phyloP scores from a whole-genome alignment of 495 filamentous ascomycete genomes.

The Talaromyces stipitatus region DNA sequence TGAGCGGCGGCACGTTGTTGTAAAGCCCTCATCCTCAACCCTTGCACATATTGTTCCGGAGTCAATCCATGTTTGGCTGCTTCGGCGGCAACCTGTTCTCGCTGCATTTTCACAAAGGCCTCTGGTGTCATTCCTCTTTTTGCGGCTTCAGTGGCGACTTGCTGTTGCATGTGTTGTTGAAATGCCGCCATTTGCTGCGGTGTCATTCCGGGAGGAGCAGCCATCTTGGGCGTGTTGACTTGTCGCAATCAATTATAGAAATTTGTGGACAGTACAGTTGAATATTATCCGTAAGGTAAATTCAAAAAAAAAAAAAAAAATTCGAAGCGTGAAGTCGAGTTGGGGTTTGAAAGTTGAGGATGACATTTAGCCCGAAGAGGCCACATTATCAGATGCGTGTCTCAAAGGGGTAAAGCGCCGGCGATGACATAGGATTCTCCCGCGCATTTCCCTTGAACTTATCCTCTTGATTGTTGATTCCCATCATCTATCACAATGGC shows the following conservation, averaged over 20 bases:
- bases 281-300: background rate
- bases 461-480: background rate
- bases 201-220: constrained; percentile 56
- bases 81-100: constrained; percentile 51
- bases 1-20: constrained; percentile 34
- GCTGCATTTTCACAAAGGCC: constrained; percentile 57
- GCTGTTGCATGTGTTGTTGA: constrained; percentile 84
- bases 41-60: constrained; percentile 55
- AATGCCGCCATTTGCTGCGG: constrained; percentile 80
- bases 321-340: background rate
- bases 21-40: constrained; percentile 56
- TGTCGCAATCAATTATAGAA: background rate
- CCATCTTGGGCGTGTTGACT: constrained; percentile 29
- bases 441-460: background rate
- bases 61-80: constrained; percentile 55
- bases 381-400: constrained; percentile 1
- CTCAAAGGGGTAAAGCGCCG: constrained; percentile 6
- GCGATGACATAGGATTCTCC: background rate
- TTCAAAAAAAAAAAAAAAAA: background rate
- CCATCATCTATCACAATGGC: background rate
- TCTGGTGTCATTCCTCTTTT: constrained; percentile 69
- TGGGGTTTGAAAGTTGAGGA: background rate
- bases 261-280: background rate
- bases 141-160: constrained; percentile 68
- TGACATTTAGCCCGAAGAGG: constrained; percentile 5